Conservation (phyloP, 805 yeast genomes). For the Hanseniaspora mollemarum region DNA sequence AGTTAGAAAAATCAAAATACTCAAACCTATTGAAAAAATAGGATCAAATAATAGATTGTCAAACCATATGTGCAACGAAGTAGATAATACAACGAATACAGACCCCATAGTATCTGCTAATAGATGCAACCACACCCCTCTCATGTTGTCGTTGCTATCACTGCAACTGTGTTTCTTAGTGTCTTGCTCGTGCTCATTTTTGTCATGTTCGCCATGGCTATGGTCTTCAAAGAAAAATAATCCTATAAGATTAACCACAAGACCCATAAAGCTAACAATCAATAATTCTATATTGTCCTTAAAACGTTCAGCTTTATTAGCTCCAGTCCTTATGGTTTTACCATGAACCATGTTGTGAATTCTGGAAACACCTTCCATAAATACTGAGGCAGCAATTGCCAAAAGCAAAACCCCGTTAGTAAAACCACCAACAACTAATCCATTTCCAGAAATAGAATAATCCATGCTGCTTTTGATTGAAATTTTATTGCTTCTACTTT, state of each 20-base stretch:
- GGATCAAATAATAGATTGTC: constrained; percentile 77
- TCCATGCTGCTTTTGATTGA: constrained; percentile 67
- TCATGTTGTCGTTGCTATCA: constrained; percentile 55
- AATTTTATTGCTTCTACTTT: constrained; percentile 43
- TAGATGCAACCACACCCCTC: constrained; percentile 86
- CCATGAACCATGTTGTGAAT: constrained; percentile 32
- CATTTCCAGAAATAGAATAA: constrained; percentile 66
- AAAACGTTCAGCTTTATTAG: constrained; percentile 53
- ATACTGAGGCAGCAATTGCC: constrained; percentile 80
- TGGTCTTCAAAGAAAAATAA: constrained; percentile 90
- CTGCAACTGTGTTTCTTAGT: constrained; percentile 16
- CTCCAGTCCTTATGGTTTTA: not conserved
- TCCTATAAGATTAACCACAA: constrained; percentile 82
- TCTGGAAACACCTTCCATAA: constrained; percentile 77
- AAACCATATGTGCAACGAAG: constrained; percentile 59
- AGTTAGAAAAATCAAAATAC: constrained; percentile 63
- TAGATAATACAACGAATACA: constrained; percentile 89
- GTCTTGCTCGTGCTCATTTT: constrained; percentile 21
- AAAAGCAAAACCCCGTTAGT: constrained; percentile 81
- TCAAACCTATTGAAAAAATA: constrained; percentile 78
- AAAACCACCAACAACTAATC: constrained; percentile 61
- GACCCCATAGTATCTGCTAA: constrained; percentile 95
- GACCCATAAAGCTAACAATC: constrained; percentile 73
- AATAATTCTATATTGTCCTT: constrained; percentile 74
- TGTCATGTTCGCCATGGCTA: constrained; percentile 35